These are phyloP conservation scores for Taphrina communis DNA, from an alignment of 1,139 yeast genomes.

Conservation along the genomic window DNA sequence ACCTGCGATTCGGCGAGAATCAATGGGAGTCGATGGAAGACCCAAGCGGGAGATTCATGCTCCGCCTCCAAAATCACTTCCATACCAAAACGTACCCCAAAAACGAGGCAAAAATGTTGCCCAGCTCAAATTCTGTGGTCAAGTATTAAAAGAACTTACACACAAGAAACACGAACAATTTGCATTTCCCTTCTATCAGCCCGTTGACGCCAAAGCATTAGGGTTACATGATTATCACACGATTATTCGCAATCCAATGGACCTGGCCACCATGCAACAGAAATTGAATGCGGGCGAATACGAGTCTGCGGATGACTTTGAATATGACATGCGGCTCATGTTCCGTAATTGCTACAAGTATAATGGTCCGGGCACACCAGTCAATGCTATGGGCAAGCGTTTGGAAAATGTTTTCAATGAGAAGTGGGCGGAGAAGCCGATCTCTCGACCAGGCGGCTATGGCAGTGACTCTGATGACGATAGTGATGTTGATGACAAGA, in stretches of 20 bases:
- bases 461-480: conserved; percentile 59
- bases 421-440: conserved; percentile 90
- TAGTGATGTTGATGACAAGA: conserved; percentile 65
- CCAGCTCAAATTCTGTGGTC: conserved; percentile 84
- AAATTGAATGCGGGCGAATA: conserved; percentile 85
- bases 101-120: conserved; percentile 90
- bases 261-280: conserved; percentile 79
- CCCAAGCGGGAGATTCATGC: conserved; percentile 97
- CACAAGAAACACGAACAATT: conserved; percentile 83
- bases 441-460: conserved; percentile 61
- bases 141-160: conserved; percentile 77
- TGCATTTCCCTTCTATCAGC: conserved; percentile 87
- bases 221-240: conserved; percentile 90
- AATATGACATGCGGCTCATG: conserved; percentile 77
- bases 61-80: conserved; percentile 91
- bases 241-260: conserved; percentile 92
- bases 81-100: conserved; percentile 81
- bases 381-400: conserved; percentile 92
- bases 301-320: conserved; percentile 87
- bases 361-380: conserved; percentile 96
- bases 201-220: conserved; percentile 94
- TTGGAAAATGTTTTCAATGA: conserved; percentile 83
- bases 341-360: conserved; percentile 87
- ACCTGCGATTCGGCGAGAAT: conserved; percentile 68
- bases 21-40: conserved; percentile 66